These are phyloP conservation scores for Vitis vinifera DNA, from an alignment of 164 flowering plant genomes.

Conservation along the genomic window ASM3070453v1 NC_081810.1:16912001-16912500, in stretches of 20 bases:
- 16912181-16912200: not conserved
- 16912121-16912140: too few relatives aligned
- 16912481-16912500: conserved; percentile 11
- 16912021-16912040: not conserved
- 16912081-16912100: not conserved
- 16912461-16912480: not conserved
- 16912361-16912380: conserved; percentile 70
- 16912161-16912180: not conserved
- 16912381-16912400: conserved; percentile 53
- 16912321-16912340: conserved; percentile 63
- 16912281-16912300: conserved; percentile 82
- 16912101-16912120: too few relatives aligned
- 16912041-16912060: not conserved
- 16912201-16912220: not conserved
- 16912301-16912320: conserved; percentile 68
- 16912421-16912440: not conserved
- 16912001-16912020: too few relatives aligned
- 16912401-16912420: not conserved
- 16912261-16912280: conserved; percentile 89
- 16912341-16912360: conserved; percentile 70
- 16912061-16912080: not conserved
- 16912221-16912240: not conserved
- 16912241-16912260: conserved; percentile 69
- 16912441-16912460: not conserved
- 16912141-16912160: too few relatives aligned